Evolutionary conservation across 148 eudicot genomes (phyloP).

Genomic region (Heliamphora exappendiculata): DNA sequence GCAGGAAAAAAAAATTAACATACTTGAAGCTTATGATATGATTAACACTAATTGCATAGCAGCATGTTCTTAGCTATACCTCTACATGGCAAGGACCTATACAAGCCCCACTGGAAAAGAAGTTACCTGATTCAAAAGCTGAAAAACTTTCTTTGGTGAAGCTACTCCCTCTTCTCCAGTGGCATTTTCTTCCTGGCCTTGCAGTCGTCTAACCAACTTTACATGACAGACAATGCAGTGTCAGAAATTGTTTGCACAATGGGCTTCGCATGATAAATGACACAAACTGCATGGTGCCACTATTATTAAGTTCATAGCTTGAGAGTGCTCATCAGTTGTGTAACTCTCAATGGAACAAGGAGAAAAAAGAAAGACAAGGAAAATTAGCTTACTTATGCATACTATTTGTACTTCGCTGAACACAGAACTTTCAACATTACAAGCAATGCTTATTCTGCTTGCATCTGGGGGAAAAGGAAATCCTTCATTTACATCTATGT

Average conservation of each 20-base stretch:
- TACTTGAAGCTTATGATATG: not conserved
- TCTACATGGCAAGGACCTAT: not conserved
- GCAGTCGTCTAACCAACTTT: slow-evolving; percentile 77
- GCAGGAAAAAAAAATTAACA: too few relatives aligned
- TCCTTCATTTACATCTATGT: not conserved
- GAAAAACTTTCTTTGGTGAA: slow-evolving; percentile 72
- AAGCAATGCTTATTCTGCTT: too few relatives aligned
- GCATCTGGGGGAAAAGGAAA: too few relatives aligned
- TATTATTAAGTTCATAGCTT: too few relatives aligned
- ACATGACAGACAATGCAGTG: slow-evolving; percentile 12
- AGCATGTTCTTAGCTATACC: not conserved
- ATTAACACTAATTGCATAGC: not conserved
- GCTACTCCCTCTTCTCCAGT: slow-evolving; percentile 53
- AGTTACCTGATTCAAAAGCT: slow-evolving; percentile 75
- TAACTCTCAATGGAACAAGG: too few relatives aligned
- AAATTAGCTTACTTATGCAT: too few relatives aligned
- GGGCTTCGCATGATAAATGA: not conserved
- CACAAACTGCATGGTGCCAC: not conserved
- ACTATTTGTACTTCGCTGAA: too few relatives aligned
- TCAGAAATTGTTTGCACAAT: slow-evolving; percentile 7
- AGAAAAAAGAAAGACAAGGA: too few relatives aligned
- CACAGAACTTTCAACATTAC: too few relatives aligned
- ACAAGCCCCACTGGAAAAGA: not conserved
- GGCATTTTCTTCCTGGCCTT: slow-evolving; percentile 45
- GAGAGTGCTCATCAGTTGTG: too few relatives aligned